Percentiles rank a stretch among this genome's conserved stretches.
These are phyloP conservation scores for Blastomyces percursus DNA, from an alignment of 2,329 filamentous ascomycete species.

Conservation along the genomic window DNA sequence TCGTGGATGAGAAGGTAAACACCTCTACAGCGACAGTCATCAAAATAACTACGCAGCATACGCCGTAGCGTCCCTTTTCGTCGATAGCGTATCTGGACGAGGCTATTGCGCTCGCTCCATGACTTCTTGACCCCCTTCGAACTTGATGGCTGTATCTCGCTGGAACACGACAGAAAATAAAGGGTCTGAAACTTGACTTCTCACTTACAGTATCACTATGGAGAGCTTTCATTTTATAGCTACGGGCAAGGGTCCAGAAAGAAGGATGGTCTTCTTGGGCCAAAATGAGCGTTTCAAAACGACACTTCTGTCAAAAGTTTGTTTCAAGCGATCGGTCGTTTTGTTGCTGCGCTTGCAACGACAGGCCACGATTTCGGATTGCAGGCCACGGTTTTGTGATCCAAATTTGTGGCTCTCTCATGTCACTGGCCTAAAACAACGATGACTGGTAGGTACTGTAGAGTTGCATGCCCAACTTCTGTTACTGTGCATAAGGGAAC, in stretches of 20 bases:
- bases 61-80: not conserved
- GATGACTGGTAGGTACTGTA: no score
- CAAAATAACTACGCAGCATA: not conserved
- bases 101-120: not conserved
- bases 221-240: not conserved
- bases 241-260: not conserved
- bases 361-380: not conserved
- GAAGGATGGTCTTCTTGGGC: no score
- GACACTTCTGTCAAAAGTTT: constrained; percentile 1
- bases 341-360: not conserved
- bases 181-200: not conserved
- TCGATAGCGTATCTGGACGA: not conserved
- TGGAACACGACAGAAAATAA: not conserved
- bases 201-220: not conserved
- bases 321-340: constrained; percentile 4
- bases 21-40: not conserved
- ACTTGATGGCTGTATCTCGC: not conserved
- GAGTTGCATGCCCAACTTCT: no score
- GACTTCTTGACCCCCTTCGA: not conserved
- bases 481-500: no score
- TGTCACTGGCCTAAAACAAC: no score
- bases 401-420: no score
- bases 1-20: no score
- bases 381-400: not conserved
- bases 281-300: constrained; percentile 1